Evolutionary conservation across 176 grass and related monocot species (phyloP), one percentile per base, ranked within the genome.

Genomic region (Cenchrus americanus): DNA sequence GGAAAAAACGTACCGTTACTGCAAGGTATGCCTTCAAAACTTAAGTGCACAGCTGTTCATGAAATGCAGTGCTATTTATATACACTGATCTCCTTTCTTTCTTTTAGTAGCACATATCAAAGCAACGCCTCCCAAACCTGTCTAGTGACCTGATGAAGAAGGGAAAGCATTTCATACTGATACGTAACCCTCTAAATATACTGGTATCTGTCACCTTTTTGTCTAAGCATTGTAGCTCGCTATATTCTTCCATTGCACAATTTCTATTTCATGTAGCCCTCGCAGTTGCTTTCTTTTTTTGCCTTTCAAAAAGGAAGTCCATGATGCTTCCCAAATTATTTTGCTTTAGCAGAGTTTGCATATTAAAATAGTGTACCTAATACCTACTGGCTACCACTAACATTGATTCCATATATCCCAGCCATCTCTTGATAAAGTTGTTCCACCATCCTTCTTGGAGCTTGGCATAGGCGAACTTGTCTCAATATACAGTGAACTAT

Each of bases 101-200:
- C 37, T 49, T 82, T 8, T 86, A 49, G 4, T 88, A 98, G 96
- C 96, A 98, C 73, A 93, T 98, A 42, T 87, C 96, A 80, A 98
- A 98, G 75, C 96, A 98, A 68, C 85, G 52, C 13, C 91, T 94
- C 46, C 93, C 93, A 51, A 85, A 90, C 63, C 84, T 98, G 50
- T 83, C 89, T 44, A 82, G 64, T 27, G 87, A 93, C 83, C 87
- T 98, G 84, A 89, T 94, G 91, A 95, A 93, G 83, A 93, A 89
- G 78, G 96, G 96, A 85, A 98, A 95, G 14, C 96, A 98, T 86
- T 95, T 98, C 86, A 95, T 98, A 87, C 69, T 98, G 80, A 98
- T 98, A 82, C 84, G 93, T 13, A 95, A 90, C 69, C 96, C 96
- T 80, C 80, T 98, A 69, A 91, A 92, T 81, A 95, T 92, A 51